phyloP scores from a whole-genome alignment of 164 flowering plant species.

The Cinnamomum chago region DNA sequence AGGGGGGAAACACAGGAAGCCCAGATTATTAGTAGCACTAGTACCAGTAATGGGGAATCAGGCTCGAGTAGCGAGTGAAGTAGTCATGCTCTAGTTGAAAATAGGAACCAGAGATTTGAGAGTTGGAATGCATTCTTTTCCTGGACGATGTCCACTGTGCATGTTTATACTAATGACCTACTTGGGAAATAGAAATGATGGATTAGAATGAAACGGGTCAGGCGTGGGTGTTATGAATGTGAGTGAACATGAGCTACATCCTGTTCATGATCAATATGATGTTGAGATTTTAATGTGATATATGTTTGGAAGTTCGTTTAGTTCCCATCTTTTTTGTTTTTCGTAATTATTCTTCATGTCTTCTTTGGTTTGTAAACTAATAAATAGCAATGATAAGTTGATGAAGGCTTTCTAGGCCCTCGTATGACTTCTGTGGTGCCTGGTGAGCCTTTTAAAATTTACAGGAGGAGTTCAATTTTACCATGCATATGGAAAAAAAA shows the following conservation, averaged over 20 bases:
- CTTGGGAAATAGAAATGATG: not conserved
- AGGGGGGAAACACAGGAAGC: slow-evolving; percentile 5
- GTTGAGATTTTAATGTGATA: not conserved
- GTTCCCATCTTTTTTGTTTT: too few relatives aligned
- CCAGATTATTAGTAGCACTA: slow-evolving; percentile 3
- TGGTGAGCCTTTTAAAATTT: too few relatives aligned
- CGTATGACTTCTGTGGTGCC: too few relatives aligned
- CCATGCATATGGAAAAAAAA: too few relatives aligned
- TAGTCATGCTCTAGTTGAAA: not conserved
- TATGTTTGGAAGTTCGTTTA: too few relatives aligned
- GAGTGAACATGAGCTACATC: not conserved
- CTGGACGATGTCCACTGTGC: not conserved
- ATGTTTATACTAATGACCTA: not conserved
- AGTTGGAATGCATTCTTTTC: not conserved
- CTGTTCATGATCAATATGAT: not conserved
- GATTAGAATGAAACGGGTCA: not conserved
- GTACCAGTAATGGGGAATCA: slow-evolving; percentile 2
- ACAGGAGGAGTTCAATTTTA: too few relatives aligned
- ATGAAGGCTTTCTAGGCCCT: too few relatives aligned
- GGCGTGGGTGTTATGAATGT: not conserved
- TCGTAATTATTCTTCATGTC: too few relatives aligned
- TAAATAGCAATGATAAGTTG: too few relatives aligned
- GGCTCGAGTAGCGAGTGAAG: not conserved
- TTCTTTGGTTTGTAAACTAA: too few relatives aligned
- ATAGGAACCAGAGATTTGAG: not conserved